Base-by-base conservation (phyloP, 441 rosid species). In the Erysimum cheiri region DNA sequence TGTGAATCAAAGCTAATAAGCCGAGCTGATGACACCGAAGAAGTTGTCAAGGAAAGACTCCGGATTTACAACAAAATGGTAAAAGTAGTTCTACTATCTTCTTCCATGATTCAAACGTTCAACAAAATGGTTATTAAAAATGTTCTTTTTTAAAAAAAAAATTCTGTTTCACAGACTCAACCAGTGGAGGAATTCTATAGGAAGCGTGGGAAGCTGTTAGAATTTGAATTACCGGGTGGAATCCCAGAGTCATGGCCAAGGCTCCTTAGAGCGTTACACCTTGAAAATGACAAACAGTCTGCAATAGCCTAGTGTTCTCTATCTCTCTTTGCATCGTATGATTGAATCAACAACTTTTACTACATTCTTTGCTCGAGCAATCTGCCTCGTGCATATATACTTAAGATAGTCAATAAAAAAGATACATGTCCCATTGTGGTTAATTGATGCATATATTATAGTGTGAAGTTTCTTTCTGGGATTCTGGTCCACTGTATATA, bases 201-300 rank as follows among this genome's bases (percentile, higher is more conserved):
- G 53, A 69, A 54, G 32, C 85, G 90, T 14, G 95, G 92, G 71
- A 92, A 84, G 84, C 58, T 92, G 71, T 62, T 90, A 74, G 99
- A 86, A 81, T 95, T 95, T 53, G 85, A 90, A 57, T 93, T 95
- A 60, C 99, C 98, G 0, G 99, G 99, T 37, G 98, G 99, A 76
- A 95, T 95, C 76, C 96, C 96, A 5, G 92, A 95, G 78, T 92
- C 98, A 1, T 95, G 99, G 99, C 94, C 98, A 11, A 90, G 80
- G 81, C 85, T 92, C 72, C 99, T 95, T 78, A 83, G 74, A 73
- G 98, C 97, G 63, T 80, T 95, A 78, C 85, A 92, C 76, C 82
- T 95, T 59, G 96, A 85, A 70, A 82, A 90, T 67, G 79, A 83
- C 63, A 84, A 86, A 77, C 77, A 73, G 68, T 86, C 93, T 11